These are phyloP conservation scores for Pseudodiploospora longispora DNA, from an alignment of 2,329 filamentous ascomycete species.

Conservation along the genomic window DNA sequence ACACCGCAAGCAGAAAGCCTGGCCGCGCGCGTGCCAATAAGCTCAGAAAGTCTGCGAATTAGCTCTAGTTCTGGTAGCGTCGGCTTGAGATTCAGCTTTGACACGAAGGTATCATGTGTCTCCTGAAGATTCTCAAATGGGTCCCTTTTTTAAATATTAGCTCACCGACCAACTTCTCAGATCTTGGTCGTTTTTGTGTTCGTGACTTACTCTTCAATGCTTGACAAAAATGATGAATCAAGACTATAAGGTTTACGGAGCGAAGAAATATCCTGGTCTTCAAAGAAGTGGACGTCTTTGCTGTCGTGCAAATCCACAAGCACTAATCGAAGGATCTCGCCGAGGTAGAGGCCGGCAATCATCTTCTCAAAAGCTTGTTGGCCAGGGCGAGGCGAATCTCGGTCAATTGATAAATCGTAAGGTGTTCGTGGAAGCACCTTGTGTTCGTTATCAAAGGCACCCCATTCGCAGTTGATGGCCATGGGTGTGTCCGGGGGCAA, in stretches of 20 bases:
- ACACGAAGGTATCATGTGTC: conserved; percentile 73
- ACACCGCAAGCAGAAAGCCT: conserved; percentile 92
- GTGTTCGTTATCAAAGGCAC: conserved; percentile 92
- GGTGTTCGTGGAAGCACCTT: conserved; percentile 75
- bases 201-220: conserved; percentile 70
- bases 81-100: conserved; percentile 62
- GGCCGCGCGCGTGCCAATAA: conserved; percentile 90
- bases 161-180: neutral
- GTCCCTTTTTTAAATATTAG: conserved; percentile 47
- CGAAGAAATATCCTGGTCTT: conserved; percentile 69
- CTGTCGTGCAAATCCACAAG: conserved; percentile 79
- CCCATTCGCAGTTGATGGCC: conserved; percentile 97
- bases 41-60: conserved; percentile 77
- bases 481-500: conserved; percentile 76
- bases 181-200: too few species aligned
- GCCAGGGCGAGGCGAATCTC: conserved; percentile 82
- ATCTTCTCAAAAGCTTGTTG: conserved; percentile 98
- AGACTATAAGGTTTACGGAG: conserved; percentile 82
- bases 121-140: conserved; percentile 93
- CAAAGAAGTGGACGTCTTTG: conserved; percentile 67
- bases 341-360: conserved; percentile 89
- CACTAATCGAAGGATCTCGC: conserved; percentile 87
- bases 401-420: conserved; percentile 83
- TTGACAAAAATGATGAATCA: conserved; percentile 87
- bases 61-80: conserved; percentile 79